These are phyloP conservation scores for Dioszegia aurantiaca DNA, from an alignment of 768 basidiomycete genomes.

Conservation along the genomic window DNA sequence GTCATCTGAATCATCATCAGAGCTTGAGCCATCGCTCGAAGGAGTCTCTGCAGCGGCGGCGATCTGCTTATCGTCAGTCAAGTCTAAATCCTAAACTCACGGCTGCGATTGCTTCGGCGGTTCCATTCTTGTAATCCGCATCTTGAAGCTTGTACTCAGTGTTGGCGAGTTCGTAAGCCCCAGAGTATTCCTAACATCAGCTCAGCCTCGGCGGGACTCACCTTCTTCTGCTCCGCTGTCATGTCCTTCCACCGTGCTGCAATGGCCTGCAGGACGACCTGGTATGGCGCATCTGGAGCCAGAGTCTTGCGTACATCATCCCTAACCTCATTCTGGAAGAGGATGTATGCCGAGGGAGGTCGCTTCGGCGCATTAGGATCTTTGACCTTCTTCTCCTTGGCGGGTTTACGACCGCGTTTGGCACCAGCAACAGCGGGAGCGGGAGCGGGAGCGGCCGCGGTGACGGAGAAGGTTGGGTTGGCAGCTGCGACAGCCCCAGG, in stretches of 20 bases:
- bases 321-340: constrained; percentile 90
- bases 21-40: constrained; percentile 4
- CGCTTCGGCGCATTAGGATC: constrained; percentile 95
- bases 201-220: constrained; percentile 54
- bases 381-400: constrained; percentile 61
- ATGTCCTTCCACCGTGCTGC: constrained; percentile 71
- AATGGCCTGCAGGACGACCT: constrained; percentile 70
- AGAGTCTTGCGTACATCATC: constrained; percentile 63
- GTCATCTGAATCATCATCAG: constrained; percentile 11
- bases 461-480: background rate
- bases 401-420: constrained; percentile 9
- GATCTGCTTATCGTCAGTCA: background rate
- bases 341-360: constrained; percentile 84
- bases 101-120: constrained; percentile 1
- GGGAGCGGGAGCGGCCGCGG: background rate
- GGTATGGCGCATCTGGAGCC: constrained; percentile 57
- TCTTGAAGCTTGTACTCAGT: constrained; percentile 65
- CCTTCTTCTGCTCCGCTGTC: constrained; percentile 68
- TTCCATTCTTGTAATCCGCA: constrained; percentile 37
- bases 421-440: constrained; percentile 1
- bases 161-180: constrained; percentile 61
- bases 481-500: background rate
- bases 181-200: constrained; percentile 58
- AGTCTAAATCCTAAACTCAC: constrained; percentile 1
- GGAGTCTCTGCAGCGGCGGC: constrained; percentile 10